These are phyloP conservation scores for Pestalotiopsis sp. DNA, from an alignment of 2,329 filamentous ascomycete genomes.

Conservation along the genomic window DNA sequence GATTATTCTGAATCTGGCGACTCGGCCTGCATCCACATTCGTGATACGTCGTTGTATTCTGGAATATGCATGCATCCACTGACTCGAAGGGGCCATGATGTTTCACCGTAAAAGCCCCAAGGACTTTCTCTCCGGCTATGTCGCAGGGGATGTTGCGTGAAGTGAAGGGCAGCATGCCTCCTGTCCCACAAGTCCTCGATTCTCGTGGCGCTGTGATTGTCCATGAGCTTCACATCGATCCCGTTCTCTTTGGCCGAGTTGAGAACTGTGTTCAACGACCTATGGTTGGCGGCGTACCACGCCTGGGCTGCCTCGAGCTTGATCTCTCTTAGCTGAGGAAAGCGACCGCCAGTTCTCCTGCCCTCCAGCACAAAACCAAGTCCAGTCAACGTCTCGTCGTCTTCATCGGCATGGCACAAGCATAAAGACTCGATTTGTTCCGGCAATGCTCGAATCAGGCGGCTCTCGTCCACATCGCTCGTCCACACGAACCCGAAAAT, in stretches of 20 bases:
- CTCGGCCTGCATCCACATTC: neutral
- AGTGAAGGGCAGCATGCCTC: neutral
- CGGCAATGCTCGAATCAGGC: constrained; percentile 12
- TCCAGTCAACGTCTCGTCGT: constrained; percentile 16
- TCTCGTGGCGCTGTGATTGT: constrained; percentile 14
- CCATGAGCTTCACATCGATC: constrained; percentile 6
- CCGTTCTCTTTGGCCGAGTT: neutral
- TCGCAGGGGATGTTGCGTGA: neutral
- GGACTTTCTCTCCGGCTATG: neutral
- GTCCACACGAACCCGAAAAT: constrained; percentile 17
- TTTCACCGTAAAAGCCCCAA: constrained; percentile 16
- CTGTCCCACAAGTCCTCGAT: neutral
- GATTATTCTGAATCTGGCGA: neutral
- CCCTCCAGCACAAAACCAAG: constrained; percentile 2
- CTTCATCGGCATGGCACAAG: constrained; percentile 16
- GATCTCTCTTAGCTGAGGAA: constrained; percentile 4
- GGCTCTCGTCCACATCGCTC: constrained; percentile 10
- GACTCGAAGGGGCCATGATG: constrained; percentile 8
- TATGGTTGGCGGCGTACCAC: neutral
- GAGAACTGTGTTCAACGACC: neutral
- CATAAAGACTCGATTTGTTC: constrained; percentile 12
- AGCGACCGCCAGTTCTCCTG: constrained; percentile 1
- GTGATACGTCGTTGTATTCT: neutral
- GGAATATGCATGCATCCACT: constrained; percentile 16
- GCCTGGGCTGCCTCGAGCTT: constrained; percentile 2